Base-by-base conservation (phyloP, 1,284 basidiomycete genomes). In the Psilocybe mexicana region DNA sequence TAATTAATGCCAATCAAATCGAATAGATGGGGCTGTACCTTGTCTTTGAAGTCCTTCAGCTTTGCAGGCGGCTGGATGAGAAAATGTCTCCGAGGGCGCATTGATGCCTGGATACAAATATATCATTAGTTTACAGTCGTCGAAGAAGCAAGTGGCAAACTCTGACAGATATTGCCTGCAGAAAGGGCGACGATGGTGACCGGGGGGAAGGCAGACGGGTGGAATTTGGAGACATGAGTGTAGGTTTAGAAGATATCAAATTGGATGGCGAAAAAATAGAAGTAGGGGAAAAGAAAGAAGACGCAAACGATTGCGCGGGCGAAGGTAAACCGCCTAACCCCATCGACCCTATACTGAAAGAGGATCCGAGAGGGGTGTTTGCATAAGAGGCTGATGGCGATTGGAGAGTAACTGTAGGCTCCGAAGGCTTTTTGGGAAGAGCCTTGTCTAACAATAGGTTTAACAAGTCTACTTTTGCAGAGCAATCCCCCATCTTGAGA, bases 151-250 rank as follows among this genome's bases (percentile, higher is more conserved):
- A 43, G 8, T 18, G 25, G 44, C 38, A 43, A 44, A 11, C 26
- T 64, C 65, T 65, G 59, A 84, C 83, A 50, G 82, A 82, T 54
- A 86, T 70, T 14, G 76, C 78, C 42, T 76, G 67, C 58, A 81
- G 72, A 51, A 79, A 76, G 2, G 76, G 77, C 1, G 79, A 76
- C 25, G 73, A 65, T 6, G 76, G 73, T 5, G 73, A 69, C 49
- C 64, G 66, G 1, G 68, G 49, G 52, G 66, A 64, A 14, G 50
- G 63, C 8, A 56, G 56, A 5, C 60, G 55, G 14, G 35, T 61
- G 11, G 57, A 58, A 38, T 46, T 65, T 12, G 63, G 68, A 55
- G 66, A 66, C 23, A 66, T 43, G 25, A 70, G 62, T 25, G 72
- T 68, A n/a, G 67, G 61, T 35, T 67, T 58, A 35, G 72, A 59